Conservation (phyloP, 1,284 basidiomycete genomes). For the Mycosarcoma maydis region DNA sequence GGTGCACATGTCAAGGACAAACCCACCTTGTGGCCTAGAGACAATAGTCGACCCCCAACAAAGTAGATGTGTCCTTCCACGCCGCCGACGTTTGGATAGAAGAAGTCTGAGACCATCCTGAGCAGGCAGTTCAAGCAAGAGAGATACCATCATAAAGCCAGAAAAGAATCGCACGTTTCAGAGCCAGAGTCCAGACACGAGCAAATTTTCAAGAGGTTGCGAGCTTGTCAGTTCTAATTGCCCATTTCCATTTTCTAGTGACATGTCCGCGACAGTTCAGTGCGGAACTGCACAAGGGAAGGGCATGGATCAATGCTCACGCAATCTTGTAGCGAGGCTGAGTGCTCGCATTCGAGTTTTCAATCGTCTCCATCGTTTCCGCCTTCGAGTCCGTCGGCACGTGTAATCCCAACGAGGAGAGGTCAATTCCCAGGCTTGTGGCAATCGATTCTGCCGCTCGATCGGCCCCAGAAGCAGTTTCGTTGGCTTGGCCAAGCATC, state of each 20-base stretch:
- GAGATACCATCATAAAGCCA: no score
- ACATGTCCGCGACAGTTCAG: not conserved
- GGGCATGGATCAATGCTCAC: constrained; percentile 30
- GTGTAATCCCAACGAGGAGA: not conserved
- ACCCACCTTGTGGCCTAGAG: constrained; percentile 83
- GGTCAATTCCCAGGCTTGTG: constrained; percentile 19
- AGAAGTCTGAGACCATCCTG: constrained; percentile 97
- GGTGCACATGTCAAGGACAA: no score
- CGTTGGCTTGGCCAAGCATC: not conserved
- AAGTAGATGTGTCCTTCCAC: constrained; percentile 94
- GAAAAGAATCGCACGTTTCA: no score
- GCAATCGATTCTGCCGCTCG: constrained; percentile 14
- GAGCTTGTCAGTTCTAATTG: constrained; percentile 10
- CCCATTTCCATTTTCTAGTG: not conserved
- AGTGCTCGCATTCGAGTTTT: constrained; percentile 4
- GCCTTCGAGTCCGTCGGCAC: not conserved
- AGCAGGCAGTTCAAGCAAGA: no score
- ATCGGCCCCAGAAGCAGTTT: not conserved
- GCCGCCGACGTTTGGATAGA: constrained; percentile 91
- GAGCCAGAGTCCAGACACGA: no score
- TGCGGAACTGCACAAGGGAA: not conserved
- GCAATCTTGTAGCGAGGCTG: constrained; percentile 44
- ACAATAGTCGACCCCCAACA: constrained; percentile 74
- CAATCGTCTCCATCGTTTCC: not conserved
- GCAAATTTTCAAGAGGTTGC: no score